Evolutionary conservation across 257 asterid genomes (phyloP).

Genomic region (Mitragyna speciosa): DNA sequence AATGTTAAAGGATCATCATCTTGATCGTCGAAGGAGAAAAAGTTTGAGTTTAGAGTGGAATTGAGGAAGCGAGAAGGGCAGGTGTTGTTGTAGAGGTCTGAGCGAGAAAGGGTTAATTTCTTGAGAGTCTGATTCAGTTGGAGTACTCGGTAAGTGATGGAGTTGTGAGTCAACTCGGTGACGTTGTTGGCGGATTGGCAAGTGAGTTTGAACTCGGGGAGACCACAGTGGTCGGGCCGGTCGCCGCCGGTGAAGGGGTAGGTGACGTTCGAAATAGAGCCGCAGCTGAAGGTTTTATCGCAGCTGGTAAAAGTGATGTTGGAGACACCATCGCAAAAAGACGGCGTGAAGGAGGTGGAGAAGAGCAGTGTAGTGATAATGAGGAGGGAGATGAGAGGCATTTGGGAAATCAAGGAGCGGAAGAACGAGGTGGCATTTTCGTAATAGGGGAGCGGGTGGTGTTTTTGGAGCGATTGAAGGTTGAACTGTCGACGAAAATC

Average conservation of each 20-base stretch:
- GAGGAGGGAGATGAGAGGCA: constrained; percentile 13
- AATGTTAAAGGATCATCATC: constrained; percentile 32
- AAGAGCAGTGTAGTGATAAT: background rate
- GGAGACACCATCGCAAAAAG: constrained; percentile 23
- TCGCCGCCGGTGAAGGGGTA: constrained; percentile 59
- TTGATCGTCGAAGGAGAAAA: constrained; percentile 23
- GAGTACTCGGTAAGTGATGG: constrained; percentile 46
- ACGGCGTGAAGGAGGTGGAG: constrained; percentile 31
- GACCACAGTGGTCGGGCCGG: constrained; percentile 65
- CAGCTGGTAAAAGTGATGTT: constrained; percentile 37
- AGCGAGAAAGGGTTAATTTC: constrained; percentile 44
- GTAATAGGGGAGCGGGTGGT: background rate
- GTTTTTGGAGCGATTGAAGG: constrained; percentile 6
- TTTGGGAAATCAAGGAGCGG: constrained; percentile 7
- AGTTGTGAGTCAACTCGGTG: constrained; percentile 39
- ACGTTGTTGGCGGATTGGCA: constrained; percentile 35
- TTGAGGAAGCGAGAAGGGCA: constrained; percentile 49
- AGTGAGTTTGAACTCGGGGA: constrained; percentile 46
- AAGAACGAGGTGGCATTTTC: constrained; percentile 2
- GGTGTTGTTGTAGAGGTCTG: constrained; percentile 43
- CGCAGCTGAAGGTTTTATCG: constrained; percentile 53
- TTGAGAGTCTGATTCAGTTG: constrained; percentile 32
- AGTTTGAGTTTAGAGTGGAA: constrained; percentile 36
- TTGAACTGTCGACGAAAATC: constrained; percentile 12
- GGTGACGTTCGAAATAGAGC: constrained; percentile 36